Evolutionary conservation across 1,284 basidiomycete genomes (phyloP).

Genomic region (Stereum hirsutum): DNA sequence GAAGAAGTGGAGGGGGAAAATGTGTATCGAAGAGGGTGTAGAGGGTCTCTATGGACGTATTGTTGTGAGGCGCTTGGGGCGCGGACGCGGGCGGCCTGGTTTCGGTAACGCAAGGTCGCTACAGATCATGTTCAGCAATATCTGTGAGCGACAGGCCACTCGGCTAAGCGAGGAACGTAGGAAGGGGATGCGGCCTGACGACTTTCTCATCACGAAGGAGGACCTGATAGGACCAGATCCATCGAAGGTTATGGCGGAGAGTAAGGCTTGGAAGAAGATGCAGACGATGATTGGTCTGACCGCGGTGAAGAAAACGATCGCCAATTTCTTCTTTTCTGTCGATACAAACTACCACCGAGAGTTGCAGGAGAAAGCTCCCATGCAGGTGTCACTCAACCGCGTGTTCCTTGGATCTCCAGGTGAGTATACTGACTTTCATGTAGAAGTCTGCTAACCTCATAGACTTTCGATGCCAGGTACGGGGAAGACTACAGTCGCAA

Average conservation of each 20-base stretch:
- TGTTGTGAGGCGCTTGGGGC: slow-evolving; percentile 42
- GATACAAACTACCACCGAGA: slow-evolving; percentile 50
- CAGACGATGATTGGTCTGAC: slow-evolving; percentile 43
- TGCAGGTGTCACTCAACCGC: slow-evolving; percentile 47
- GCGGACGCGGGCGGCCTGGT: slow-evolving; percentile 43
- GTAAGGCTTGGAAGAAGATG: slow-evolving; percentile 40
- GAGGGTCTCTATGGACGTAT: slow-evolving; percentile 47
- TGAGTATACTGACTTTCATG: too few species aligned
- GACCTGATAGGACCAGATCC: slow-evolving; percentile 61
- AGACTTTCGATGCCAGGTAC: too few species aligned
- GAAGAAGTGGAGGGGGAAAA: slow-evolving; percentile 35
- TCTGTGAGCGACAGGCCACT: slow-evolving; percentile 41
- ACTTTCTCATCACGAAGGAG: slow-evolving; percentile 38
- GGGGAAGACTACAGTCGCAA: slow-evolving; percentile 60
- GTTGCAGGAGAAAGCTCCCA: slow-evolving; percentile 39
- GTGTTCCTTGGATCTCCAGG: slow-evolving; percentile 54
- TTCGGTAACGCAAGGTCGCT: slow-evolving; percentile 61
- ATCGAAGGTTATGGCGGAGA: slow-evolving; percentile 33
- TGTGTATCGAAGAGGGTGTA: slow-evolving; percentile 46
- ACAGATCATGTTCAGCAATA: slow-evolving; percentile 34
- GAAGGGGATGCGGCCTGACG: slow-evolving; percentile 29
- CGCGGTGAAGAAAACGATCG: slow-evolving; percentile 41
- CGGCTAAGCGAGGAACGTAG: slow-evolving; percentile 32
- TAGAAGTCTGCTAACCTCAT: background rate
- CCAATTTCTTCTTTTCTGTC: slow-evolving; percentile 36